Evolutionary conservation across 306 rosid genomes (phyloP).

Genomic region (Cyamopsis tetragonoloba): DNA sequence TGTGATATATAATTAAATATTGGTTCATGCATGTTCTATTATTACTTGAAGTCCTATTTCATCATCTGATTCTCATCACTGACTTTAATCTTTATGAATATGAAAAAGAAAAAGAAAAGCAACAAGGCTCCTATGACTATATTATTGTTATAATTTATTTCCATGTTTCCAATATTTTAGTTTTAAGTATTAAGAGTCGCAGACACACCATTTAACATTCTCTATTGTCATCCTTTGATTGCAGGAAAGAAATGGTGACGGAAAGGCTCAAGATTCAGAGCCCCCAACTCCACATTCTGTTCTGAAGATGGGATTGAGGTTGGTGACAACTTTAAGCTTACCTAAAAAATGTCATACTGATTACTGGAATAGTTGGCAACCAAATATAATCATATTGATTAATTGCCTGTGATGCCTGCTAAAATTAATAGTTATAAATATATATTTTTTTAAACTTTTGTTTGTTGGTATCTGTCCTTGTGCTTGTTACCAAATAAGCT

Average conservation of each 20-base stretch:
- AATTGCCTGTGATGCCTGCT: conserved; percentile 28
- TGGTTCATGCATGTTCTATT: neutral
- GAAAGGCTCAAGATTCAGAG: conserved; percentile 73
- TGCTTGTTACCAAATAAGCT: conserved; percentile 9
- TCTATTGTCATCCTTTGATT: conserved; percentile 18
- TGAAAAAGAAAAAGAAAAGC: neutral
- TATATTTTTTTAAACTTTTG: neutral
- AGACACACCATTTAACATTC: conserved; percentile 14
- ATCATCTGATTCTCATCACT: neutral
- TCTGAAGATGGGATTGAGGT: conserved; percentile 86
- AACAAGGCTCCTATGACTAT: neutral
- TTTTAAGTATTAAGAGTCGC: conserved; percentile 8
- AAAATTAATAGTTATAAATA: neutral
- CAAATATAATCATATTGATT: conserved; percentile 3
- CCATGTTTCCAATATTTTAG: neutral
- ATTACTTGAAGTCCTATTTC: neutral
- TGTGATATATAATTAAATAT: neutral
- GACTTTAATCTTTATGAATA: neutral
- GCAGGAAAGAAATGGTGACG: conserved; percentile 84
- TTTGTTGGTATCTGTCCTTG: conserved; percentile 11
- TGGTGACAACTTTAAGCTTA: conserved; percentile 28
- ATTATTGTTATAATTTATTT: neutral
- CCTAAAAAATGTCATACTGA: neutral
- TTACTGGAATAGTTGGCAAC: neutral
- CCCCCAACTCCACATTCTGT: conserved; percentile 92